A percentile compares a stretch with the other conserved stretches of the same genome.
phyloP scores from a whole-genome alignment of 2,329 filamentous ascomycete species.

The Talaromyces sp. region DNA sequence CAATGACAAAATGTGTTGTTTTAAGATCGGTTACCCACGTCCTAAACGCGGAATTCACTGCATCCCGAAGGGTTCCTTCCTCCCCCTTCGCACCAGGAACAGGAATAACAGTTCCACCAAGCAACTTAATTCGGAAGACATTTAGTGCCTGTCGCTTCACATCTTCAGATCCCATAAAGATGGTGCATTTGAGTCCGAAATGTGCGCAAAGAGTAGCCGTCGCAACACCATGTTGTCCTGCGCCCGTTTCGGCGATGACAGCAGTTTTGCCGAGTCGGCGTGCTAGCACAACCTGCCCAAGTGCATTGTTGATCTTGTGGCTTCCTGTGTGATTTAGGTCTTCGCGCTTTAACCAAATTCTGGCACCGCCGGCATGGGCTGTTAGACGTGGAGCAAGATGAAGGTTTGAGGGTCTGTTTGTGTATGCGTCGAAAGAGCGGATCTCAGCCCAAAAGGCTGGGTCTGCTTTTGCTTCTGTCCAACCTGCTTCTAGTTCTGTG shows the following conservation, averaged over 20 bases:
- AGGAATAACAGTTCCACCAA: constrained; percentile 83
- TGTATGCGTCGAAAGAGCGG: constrained; percentile 87
- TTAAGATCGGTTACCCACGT: constrained; percentile 87
- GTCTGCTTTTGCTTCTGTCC: constrained; percentile 80
- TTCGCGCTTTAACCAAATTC: constrained; percentile 96
- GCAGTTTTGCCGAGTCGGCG: constrained; percentile 85
- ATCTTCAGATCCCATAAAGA: constrained; percentile 97
- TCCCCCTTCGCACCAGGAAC: constrained; percentile 54
- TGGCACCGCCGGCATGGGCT: constrained; percentile 82
- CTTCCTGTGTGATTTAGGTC: constrained; percentile 95
- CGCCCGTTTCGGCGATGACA: constrained; percentile 96
- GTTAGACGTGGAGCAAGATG: constrained; percentile 85
- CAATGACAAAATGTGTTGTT: constrained; percentile 95
- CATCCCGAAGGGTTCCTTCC: constrained; percentile 69
- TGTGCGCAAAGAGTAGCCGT: constrained; percentile 96
- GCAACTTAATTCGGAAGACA: constrained; percentile 92
- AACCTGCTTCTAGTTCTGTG: constrained; percentile 81
- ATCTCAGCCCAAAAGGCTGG: constrained; percentile 94
- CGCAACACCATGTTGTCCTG: constrained; percentile 93
- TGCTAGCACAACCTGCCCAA: constrained; percentile 90
- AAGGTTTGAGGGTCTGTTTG: constrained; percentile 85
- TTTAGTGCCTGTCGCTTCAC: constrained; percentile 90
- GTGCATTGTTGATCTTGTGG: constrained; percentile 98
- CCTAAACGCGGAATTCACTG: constrained; percentile 90
- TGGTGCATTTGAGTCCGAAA: constrained; percentile 94